Percentiles rank a stretch among this genome's conserved stretches.
These are phyloP conservation scores for Trichoderma sp. DNA, from an alignment of 2,329 filamentous ascomycete species.

Conservation along the genomic window DNA sequence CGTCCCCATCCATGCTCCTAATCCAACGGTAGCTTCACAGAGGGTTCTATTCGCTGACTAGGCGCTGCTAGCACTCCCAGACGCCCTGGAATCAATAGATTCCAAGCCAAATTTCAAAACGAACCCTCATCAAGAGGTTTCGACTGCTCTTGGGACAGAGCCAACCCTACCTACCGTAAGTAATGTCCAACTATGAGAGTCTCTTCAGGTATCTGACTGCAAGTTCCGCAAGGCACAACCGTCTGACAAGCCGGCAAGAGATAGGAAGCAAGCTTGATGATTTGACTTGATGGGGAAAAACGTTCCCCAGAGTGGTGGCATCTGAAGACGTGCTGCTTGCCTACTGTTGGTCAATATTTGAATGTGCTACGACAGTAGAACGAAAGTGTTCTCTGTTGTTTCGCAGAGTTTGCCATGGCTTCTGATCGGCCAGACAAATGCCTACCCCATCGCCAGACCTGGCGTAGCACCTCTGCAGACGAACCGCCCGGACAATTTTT, in stretches of 20 bases:
- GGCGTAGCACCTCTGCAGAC: too few relatives aligned
- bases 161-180: background rate
- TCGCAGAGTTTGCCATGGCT: too few relatives aligned
- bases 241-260: background rate
- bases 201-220: background rate
- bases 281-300: background rate
- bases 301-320: background rate
- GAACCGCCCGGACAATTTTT: too few relatives aligned
- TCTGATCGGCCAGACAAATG: too few relatives aligned
- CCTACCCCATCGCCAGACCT: too few relatives aligned
- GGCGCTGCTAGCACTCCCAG: background rate
- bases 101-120: background rate
- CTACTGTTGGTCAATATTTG: too few relatives aligned
- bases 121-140: background rate
- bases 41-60: background rate
- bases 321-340: background rate
- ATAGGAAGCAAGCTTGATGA: background rate
- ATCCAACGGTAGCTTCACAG: too few relatives aligned
- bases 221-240: background rate
- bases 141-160: background rate
- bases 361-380: too few relatives aligned
- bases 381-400: too few relatives aligned
- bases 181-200: background rate
- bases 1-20: background rate
- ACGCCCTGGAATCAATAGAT: background rate